Conservation (phyloP, 106 monocot species). For the Dendrobium catenatum region DNA sequence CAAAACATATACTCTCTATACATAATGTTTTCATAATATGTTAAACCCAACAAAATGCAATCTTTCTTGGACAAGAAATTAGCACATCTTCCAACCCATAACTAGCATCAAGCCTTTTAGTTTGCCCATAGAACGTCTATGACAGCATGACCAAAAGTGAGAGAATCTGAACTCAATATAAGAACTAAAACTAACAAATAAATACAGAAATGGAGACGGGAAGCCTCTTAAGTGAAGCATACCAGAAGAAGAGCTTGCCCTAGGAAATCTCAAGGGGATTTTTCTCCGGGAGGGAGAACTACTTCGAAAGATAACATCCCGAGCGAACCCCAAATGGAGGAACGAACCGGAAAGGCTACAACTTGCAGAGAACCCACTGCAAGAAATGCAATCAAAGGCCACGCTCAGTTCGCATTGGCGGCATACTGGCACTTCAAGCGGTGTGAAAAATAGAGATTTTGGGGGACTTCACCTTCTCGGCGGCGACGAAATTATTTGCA, state of each 20-base stretch:
- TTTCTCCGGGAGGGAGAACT: not conserved
- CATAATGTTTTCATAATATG: no score
- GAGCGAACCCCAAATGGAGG: not conserved
- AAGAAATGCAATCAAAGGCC: not conserved
- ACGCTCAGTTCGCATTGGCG: not conserved
- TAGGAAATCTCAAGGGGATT: not conserved
- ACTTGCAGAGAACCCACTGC: not conserved
- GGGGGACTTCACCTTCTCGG: not conserved
- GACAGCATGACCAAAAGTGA: not conserved
- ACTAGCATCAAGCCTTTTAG: not conserved
- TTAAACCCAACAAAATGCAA: not conserved
- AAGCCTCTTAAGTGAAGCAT: not conserved
- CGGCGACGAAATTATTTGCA: not conserved
- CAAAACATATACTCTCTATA: no score
- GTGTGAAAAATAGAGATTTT: not conserved
- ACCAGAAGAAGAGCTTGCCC: constrained; percentile 11
- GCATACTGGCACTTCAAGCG: not conserved
- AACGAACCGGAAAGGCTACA: not conserved
- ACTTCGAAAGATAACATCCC: not conserved
- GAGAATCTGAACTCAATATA: not conserved
- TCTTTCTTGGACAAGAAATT: not conserved
- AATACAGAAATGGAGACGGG: not conserved
- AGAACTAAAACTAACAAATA: not conserved
- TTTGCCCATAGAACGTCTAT: not conserved
- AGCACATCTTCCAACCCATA: not conserved